Percentiles rank a stretch among this genome's conserved stretches.
Evolutionary conservation across 352 stramenopile species (phyloP).

Genomic region (Pythium guiyangense): DNA sequence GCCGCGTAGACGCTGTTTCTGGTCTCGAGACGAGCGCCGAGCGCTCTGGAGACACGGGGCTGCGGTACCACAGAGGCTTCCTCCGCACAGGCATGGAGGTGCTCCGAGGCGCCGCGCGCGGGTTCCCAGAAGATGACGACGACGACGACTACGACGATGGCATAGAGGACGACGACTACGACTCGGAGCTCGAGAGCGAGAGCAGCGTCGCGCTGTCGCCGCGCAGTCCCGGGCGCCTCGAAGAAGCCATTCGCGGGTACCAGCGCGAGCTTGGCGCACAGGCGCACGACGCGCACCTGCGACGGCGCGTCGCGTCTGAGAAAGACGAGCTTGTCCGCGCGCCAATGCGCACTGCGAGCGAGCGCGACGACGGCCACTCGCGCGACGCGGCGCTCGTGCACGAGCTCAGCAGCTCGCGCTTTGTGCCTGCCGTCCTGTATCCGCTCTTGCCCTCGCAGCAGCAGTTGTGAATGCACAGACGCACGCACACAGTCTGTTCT

Average conservation of each 20-base stretch:
- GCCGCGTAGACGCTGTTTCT: not conserved
- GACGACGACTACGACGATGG: constrained; percentile 3
- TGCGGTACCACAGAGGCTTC: constrained; percentile 49
- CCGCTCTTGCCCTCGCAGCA: constrained; percentile 37
- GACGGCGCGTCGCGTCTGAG: constrained; percentile 13
- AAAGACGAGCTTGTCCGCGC: constrained; percentile 22
- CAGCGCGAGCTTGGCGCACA: constrained; percentile 16
- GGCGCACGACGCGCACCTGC: not conserved
- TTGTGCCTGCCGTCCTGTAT: constrained; percentile 56
- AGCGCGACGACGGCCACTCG: constrained; percentile 9
- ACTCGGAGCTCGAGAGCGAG: not conserved
- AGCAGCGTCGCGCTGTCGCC: constrained; percentile 5
- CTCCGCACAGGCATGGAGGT: constrained; percentile 61
- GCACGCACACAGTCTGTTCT: not conserved
- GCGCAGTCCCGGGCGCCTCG: constrained; percentile 27
- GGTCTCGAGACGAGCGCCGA: not conserved
- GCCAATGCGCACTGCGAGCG: not conserved
- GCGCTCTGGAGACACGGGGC: constrained; percentile 6
- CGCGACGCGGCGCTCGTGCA: constrained; percentile 20
- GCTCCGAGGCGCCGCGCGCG: constrained; percentile 15
- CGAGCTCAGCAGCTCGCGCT: constrained; percentile 28
- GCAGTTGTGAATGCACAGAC: constrained; percentile 4
- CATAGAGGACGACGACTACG: not conserved
- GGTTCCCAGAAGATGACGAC: constrained; percentile 13
- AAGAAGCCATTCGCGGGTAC: constrained; percentile 30